Conservation (phyloP, 108 stramenopile species). For the Cyclotella distinguenda region DNA sequence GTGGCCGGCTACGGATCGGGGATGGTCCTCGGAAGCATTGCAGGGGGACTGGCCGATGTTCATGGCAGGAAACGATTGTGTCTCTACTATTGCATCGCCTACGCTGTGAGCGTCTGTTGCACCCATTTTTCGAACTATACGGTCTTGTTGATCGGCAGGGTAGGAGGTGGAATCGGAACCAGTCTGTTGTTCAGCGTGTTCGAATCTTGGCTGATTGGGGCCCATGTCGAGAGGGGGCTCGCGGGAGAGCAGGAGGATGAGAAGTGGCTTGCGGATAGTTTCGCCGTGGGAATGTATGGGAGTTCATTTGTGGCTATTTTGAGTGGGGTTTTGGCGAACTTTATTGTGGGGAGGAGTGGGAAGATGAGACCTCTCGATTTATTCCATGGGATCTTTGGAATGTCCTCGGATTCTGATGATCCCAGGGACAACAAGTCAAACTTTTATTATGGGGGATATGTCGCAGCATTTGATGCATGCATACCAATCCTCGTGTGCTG, state of each 20-base stretch:
- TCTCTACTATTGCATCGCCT: constrained; percentile 54
- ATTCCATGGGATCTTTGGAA: not conserved
- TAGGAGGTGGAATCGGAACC: constrained; percentile 61
- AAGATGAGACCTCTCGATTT: constrained; percentile 21
- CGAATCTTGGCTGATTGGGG: constrained; percentile 64
- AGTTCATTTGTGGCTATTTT: constrained; percentile 91
- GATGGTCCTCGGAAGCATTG: constrained; percentile 68
- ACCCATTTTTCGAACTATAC: constrained; percentile 44
- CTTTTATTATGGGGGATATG: constrained; percentile 76
- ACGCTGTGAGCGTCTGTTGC: constrained; percentile 41
- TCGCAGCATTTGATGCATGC: constrained; percentile 93
- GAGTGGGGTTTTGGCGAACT: constrained; percentile 86
- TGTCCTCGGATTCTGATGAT: not conserved
- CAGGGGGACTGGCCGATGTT: constrained; percentile 65
- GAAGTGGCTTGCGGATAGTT: constrained; percentile 73
- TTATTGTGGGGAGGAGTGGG: constrained; percentile 45
- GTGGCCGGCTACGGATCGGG: constrained; percentile 83
- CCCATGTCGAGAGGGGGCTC: constrained; percentile 36
- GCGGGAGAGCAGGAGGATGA: constrained; percentile 17
- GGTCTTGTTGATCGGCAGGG: constrained; percentile 49
- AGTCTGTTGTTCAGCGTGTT: constrained; percentile 58
- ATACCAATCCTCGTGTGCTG: constrained; percentile 74
- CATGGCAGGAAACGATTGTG: constrained; percentile 56
- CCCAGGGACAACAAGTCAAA: constrained; percentile 4
- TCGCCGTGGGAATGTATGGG: constrained; percentile 84